Conservation (phyloP, 306 rosid genomes). For the Sophora flavescens region DNA sequence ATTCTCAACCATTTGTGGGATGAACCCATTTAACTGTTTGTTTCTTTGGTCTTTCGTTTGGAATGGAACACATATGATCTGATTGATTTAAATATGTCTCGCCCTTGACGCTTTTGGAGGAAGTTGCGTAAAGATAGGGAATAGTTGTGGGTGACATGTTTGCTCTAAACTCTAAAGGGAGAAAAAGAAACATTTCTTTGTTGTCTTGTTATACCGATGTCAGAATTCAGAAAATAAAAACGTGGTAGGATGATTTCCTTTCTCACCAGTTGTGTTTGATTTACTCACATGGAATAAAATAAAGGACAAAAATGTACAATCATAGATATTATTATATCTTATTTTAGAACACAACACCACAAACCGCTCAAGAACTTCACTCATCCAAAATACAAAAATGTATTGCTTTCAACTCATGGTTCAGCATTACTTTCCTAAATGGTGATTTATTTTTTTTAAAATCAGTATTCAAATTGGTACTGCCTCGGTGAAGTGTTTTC, state of each 20-base stretch:
- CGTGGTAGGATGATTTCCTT: constrained; percentile 48
- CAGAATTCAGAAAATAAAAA: constrained; percentile 29
- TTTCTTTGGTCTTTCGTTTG: neutral
- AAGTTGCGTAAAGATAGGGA: constrained; percentile 58
- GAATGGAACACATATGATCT: neutral
- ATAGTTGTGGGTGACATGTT: constrained; percentile 68
- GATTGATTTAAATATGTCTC: constrained; percentile 18
- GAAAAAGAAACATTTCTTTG: neutral
- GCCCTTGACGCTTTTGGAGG: constrained; percentile 28
- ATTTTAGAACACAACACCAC: no score
- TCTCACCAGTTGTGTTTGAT: constrained; percentile 28
- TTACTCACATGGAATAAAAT: neutral
- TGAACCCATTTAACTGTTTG: constrained; percentile 50
- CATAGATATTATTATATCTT: no score
- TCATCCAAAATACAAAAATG: no score
- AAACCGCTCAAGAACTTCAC: no score
- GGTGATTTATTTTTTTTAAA: neutral
- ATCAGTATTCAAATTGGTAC: neutral
- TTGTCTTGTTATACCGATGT: neutral
- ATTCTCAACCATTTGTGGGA: constrained; percentile 60
- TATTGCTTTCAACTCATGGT: no score
- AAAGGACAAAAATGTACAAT: neutral
- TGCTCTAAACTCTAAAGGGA: neutral
- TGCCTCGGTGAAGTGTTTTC: neutral
- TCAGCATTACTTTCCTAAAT: neutral